Conservation (phyloP, 768 basidiomycete species). For the Panellus pusillus region DNA sequence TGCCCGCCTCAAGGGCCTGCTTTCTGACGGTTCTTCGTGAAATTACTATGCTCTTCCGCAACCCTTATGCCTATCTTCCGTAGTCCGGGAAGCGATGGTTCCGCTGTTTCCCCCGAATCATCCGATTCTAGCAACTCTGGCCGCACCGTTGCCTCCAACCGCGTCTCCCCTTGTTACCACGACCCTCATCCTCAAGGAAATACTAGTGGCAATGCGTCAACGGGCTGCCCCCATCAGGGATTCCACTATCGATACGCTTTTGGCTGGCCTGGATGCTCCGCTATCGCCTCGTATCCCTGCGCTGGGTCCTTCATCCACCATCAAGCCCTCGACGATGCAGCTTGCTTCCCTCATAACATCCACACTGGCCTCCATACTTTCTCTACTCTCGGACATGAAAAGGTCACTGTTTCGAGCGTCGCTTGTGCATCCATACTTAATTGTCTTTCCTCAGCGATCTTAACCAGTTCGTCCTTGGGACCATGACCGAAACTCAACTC, state of each 20-base stretch:
- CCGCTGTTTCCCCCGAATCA: slow-evolving; percentile 62
- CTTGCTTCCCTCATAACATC: slow-evolving; percentile 52
- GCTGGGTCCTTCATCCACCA: slow-evolving; percentile 25
- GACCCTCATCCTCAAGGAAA: slow-evolving; percentile 52
- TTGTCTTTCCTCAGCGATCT: slow-evolving; percentile 41
- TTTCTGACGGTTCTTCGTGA: slow-evolving; percentile 9
- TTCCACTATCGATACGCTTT: slow-evolving; percentile 45
- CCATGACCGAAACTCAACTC: slow-evolving; percentile 66
- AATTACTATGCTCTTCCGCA: background rate
- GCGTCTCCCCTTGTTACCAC: slow-evolving; percentile 64
- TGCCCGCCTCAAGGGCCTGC: slow-evolving; percentile 45
- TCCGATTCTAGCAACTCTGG: slow-evolving; percentile 48
- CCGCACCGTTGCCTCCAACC: slow-evolving; percentile 64
- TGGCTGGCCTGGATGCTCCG: slow-evolving; percentile 31
- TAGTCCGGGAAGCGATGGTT: slow-evolving; percentile 37
- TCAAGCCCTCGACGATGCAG: slow-evolving; percentile 21
- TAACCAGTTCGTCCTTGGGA: slow-evolving; percentile 61
- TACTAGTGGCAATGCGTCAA: slow-evolving; percentile 49
- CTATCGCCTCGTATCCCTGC: slow-evolving; percentile 22
- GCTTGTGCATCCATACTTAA: no score
- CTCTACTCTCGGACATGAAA: slow-evolving; percentile 56
- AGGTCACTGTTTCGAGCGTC: slow-evolving; percentile 33
- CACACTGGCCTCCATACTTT: slow-evolving; percentile 47
- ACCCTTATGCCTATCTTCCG: slow-evolving; percentile 46
- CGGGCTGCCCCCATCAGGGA: slow-evolving; percentile 74